Evolutionary conservation across 2,329 filamentous ascomycete species (phyloP), one percentile per base, ranked within the genome.

Genomic region (Bipolaris gigantea): DNA sequence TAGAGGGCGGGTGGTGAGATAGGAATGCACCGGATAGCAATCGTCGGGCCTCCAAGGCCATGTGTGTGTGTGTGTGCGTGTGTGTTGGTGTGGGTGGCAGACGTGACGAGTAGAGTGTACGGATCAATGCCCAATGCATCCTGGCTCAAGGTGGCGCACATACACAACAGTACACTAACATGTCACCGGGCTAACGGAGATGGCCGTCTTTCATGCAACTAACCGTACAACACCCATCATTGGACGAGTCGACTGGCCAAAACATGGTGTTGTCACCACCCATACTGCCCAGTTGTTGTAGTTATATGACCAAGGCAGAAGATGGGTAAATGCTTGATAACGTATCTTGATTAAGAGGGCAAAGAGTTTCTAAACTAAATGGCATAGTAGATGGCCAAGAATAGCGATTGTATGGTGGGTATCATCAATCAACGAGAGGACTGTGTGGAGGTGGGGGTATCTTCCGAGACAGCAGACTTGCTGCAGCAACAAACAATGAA

Each of bases 361-460:
- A 9, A 27, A 10, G 16, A 46, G 18, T 35, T 23, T 9, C 27
- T 23, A 38, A 44, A 32, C 23, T 21, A 36, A 51, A 15, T 54
- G 50, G 27, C 44, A 41, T 56, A 44, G 48, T 56, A 44, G 48
- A 55, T 57, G 10, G 57, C 50, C 48, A 48, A 21, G 40, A 56
- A 65, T 61, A 66, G 57, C 60, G 64, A 66, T 62, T 55, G 63
- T 60, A 53, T 51, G 53, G 61, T 48, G 64, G 64, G 63, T 65
- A 67, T 67, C 64, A 55, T 67, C 63, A 27, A 33, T 35, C 43
- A 64, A 67, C 62, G 62, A 66, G 56, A 55, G 61, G 56, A 60
- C 52, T 56, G 55, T 59, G 57, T 54, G 53, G n/a, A n/a, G n/a
- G n/a, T 51, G 55, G 58, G 62, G 62, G 64, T 67, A 66, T 67